phyloP scores from a whole-genome alignment of 1,284 basidiomycete species.

The Papiliotrema nemorosa region DNA sequence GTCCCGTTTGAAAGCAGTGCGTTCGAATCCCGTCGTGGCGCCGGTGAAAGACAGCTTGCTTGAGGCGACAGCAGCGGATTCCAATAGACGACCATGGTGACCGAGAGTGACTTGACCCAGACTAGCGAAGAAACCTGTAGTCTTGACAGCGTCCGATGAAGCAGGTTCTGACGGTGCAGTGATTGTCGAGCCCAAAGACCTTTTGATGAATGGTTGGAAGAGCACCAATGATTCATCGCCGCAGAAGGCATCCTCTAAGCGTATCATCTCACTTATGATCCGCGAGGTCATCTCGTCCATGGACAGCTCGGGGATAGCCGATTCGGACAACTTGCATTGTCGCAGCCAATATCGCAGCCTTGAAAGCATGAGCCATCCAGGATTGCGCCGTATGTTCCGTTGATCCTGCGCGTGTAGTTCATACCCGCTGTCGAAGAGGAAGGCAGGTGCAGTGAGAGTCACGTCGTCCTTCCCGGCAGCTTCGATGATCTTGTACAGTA shows the following conservation, averaged over 20 bases:
- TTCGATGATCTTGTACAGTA: slow-evolving; percentile 26
- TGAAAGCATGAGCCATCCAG: slow-evolving; percentile 39
- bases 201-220: slow-evolving; percentile 27
- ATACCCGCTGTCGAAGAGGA: slow-evolving; percentile 33
- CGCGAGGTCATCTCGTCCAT: slow-evolving; percentile 16
- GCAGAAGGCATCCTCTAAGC: slow-evolving; percentile 22
- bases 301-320: too few species aligned
- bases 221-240: slow-evolving; percentile 24
- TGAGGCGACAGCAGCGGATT: slow-evolving; percentile 13
- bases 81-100: slow-evolving; percentile 28
- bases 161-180: neutral
- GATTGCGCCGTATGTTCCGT: slow-evolving; percentile 33
- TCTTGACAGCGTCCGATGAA: neutral
- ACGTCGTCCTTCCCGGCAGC: slow-evolving; percentile 10
- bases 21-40: slow-evolving; percentile 17
- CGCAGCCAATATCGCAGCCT: slow-evolving; percentile 39
- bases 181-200: slow-evolving; percentile 18
- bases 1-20: neutral
- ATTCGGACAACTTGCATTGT: too few species aligned
- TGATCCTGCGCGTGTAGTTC: slow-evolving; percentile 41
- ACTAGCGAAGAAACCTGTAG: slow-evolving; percentile 11
- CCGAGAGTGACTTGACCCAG: slow-evolving; percentile 11
- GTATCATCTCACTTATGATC: slow-evolving; percentile 18
- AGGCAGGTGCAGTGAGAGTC: slow-evolving; percentile 22
- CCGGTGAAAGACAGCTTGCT: slow-evolving; percentile 18